A percentile compares a stretch with the other conserved stretches of the same genome.
Evolutionary conservation across 31 red algal species (phyloP).

Genomic region (Odonthalia washingtoniensis): DNA sequence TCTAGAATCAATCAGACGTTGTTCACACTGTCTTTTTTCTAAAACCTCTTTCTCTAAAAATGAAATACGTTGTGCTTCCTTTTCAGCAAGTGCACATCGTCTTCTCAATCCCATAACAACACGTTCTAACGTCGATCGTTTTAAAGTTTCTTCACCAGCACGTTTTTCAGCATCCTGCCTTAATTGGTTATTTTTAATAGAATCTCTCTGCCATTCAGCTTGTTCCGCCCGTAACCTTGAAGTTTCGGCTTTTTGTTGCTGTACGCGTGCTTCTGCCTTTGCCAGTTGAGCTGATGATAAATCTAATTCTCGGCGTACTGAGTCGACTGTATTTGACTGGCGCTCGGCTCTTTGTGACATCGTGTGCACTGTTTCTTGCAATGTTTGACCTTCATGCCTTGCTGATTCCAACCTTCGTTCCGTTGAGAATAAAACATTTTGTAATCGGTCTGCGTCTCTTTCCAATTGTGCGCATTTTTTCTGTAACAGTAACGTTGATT

Average conservation of each 20-base stretch:
- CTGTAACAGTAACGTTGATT: too few relatives aligned
- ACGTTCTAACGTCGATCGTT: constrained; percentile 54
- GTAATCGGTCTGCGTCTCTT: background rate
- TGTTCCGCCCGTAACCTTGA: background rate
- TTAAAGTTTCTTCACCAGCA: constrained; percentile 48
- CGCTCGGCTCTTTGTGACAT: background rate
- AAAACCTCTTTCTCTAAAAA: constrained; percentile 56
- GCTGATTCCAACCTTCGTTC: background rate
- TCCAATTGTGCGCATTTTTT: background rate
- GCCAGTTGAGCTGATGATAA: background rate
- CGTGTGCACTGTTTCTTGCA: background rate
- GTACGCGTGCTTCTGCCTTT: background rate
- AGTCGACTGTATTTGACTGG: background rate
- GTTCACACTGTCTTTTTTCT: constrained; percentile 49
- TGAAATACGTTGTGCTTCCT: constrained; percentile 52
- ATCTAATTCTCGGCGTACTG: background rate
- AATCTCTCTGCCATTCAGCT: background rate
- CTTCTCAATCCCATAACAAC: constrained; percentile 73
- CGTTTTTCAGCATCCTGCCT: background rate
- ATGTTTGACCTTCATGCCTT: background rate
- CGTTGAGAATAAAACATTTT: background rate
- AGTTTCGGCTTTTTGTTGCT: background rate
- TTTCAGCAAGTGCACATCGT: constrained; percentile 65
- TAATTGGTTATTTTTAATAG: background rate
- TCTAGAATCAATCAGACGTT: constrained; percentile 52